Percentiles rank a stretch among this genome's conserved stretches.
phyloP scores from a whole-genome alignment of 2,329 filamentous ascomycete genomes.

The Fusarium sp. region DNA sequence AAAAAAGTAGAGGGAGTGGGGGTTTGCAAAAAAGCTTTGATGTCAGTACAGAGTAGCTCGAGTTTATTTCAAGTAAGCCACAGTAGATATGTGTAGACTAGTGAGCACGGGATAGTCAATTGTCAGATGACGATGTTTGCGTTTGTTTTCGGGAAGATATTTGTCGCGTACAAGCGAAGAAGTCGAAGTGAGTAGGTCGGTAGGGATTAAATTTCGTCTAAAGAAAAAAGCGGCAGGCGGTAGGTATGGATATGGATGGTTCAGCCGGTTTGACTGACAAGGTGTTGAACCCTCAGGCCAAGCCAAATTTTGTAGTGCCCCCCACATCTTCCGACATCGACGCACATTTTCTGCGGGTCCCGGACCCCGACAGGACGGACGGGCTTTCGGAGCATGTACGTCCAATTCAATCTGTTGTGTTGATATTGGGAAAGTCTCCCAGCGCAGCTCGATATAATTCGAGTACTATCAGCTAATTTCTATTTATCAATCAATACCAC shows the following conservation, averaged over 20 bases:
- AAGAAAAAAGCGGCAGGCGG: constrained; percentile 14
- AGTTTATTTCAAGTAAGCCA: constrained; percentile 15
- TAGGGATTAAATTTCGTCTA: constrained; percentile 26
- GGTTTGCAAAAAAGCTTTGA: constrained; percentile 20
- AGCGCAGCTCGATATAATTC: neutral
- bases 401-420: neutral
- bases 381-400: constrained; percentile 10
- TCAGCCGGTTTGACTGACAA: constrained; percentile 9
- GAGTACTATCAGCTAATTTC: too few relatives aligned
- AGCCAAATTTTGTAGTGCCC: constrained; percentile 26
- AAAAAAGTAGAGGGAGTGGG: constrained; percentile 19
- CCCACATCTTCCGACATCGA: constrained; percentile 30
- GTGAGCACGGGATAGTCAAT: constrained; percentile 3
- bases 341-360: constrained; percentile 23
- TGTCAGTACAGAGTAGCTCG: constrained; percentile 21
- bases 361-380: constrained; percentile 27
- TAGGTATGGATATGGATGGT: constrained; percentile 2
- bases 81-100: constrained; percentile 7
- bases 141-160: neutral
- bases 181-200: neutral
- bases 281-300: constrained; percentile 39
- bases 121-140: neutral
- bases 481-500: neutral
- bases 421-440: neutral
- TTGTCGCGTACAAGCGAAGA: constrained; percentile 20